These are phyloP conservation scores for Penstemon davidsonii DNA, from an alignment of 257 asterid genomes.

Conservation along the genomic window DNA sequence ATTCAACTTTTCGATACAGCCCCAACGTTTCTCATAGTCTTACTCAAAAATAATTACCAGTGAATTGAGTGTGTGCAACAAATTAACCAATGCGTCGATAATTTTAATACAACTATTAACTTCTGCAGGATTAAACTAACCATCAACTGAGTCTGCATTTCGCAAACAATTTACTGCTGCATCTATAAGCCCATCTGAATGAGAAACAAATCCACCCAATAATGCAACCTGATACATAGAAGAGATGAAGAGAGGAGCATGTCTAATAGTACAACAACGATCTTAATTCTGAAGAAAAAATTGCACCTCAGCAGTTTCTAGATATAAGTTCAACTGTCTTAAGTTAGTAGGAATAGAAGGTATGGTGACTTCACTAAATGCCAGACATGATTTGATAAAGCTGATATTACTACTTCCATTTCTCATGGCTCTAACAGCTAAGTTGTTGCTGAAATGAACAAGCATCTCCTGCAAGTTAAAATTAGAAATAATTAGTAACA, in stretches of 20 bases:
- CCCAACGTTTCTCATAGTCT: not conserved
- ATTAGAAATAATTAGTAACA: constrained; percentile 8
- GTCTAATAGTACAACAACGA: constrained; percentile 18
- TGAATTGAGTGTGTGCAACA: constrained; percentile 3
- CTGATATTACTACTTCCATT: constrained; percentile 41
- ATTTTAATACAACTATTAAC: constrained; percentile 15
- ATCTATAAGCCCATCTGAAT: constrained; percentile 56
- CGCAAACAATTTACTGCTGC: constrained; percentile 65
- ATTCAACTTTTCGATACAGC: constrained; percentile 9
- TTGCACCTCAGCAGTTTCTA: constrained; percentile 87
- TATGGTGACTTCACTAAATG: constrained; percentile 82
- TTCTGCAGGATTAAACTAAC: constrained; percentile 45
- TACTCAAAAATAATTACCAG: constrained; percentile 4
- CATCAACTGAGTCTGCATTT: constrained; percentile 49
- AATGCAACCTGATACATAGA: constrained; percentile 57
- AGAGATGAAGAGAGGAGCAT: constrained; percentile 21
- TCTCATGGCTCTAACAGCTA: constrained; percentile 68
- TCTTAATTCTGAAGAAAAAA: constrained; percentile 21
- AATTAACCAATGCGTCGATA: not conserved
- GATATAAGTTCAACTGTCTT: constrained; percentile 73
- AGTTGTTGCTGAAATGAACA: constrained; percentile 72
- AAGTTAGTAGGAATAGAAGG: constrained; percentile 56
- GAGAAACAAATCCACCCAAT: constrained; percentile 76
- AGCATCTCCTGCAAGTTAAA: constrained; percentile 63
- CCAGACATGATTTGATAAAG: constrained; percentile 76